Percentiles rank a stretch among this genome's conserved stretches.
phyloP scores from a whole-genome alignment of 306 rosid genomes.

The Ammopiptanthus mongolicus region DNA sequence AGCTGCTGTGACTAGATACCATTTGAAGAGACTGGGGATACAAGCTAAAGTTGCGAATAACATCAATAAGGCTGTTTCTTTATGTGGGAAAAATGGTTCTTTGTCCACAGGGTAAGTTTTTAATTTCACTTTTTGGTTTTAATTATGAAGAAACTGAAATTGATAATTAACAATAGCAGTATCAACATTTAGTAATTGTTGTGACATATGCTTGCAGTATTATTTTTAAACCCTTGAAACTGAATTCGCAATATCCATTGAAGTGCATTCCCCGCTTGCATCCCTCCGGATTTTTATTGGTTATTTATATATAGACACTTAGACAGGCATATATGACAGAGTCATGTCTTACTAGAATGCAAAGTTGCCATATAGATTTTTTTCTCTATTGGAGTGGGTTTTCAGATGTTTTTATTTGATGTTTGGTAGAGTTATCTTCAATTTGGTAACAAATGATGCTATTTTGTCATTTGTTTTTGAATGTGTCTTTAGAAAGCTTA shows the following conservation, averaged over 20 bases:
- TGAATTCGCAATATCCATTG: neutral
- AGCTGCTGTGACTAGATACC: constrained; percentile 90
- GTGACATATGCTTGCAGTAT: neutral
- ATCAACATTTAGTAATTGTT: neutral
- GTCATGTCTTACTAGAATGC: neutral
- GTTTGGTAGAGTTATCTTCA: neutral
- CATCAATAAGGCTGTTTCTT: constrained; percentile 54
- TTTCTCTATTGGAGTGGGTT: neutral
- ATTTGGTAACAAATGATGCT: neutral
- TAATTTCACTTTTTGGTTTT: neutral
- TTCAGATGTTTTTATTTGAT: neutral
- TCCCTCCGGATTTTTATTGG: neutral
- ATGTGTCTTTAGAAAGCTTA: neutral
- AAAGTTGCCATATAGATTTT: neutral
- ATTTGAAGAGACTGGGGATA: constrained; percentile 91
- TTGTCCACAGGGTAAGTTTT: constrained; percentile 50
- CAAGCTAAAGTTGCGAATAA: constrained; percentile 52
- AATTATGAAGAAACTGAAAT: neutral
- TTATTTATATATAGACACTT: neutral
- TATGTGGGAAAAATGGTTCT: constrained; percentile 62
- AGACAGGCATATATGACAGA: neutral
- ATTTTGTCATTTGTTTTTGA: neutral
- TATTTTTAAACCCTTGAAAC: neutral
- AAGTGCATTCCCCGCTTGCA: neutral
- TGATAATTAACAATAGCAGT: neutral